phyloP scores from a whole-genome alignment of 1,139 yeast species.

The Williopsis jadinii region DNA sequence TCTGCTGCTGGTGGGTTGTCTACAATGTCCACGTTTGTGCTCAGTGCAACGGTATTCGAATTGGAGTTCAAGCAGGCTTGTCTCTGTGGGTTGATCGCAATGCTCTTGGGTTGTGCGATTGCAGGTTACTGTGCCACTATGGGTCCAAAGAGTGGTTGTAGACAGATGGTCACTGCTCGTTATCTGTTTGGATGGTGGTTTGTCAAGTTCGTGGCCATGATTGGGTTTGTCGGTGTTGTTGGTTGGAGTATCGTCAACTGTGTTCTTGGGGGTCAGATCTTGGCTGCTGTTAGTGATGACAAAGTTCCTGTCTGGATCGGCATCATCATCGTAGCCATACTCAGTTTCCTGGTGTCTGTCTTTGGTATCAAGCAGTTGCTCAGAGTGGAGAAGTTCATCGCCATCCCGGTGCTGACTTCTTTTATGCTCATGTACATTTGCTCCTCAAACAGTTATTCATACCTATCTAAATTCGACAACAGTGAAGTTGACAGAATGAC shows the following conservation, averaged over 20 bases:
- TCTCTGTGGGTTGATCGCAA: constrained; percentile 54
- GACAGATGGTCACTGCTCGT: constrained; percentile 81
- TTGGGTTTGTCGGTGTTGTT: constrained; percentile 56
- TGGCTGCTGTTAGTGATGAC: constrained; percentile 55
- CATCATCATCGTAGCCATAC: constrained; percentile 57
- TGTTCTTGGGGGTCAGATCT: constrained; percentile 80
- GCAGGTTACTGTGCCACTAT: constrained; percentile 78
- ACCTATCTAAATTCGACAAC: constrained; percentile 25
- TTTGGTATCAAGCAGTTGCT: constrained; percentile 72
- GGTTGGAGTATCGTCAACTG: constrained; percentile 86
- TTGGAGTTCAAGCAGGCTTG: constrained; percentile 59
- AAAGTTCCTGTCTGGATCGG: constrained; percentile 67
- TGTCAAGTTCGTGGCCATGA: constrained; percentile 63
- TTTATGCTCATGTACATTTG: constrained; percentile 66
- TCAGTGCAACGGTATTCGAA: constrained; percentile 66
- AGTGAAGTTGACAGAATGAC: constrained; percentile 32
- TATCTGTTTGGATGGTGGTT: constrained; percentile 80
- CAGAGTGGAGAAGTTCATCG: constrained; percentile 59
- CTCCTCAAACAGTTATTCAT: constrained; percentile 44
- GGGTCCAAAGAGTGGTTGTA: constrained; percentile 84
- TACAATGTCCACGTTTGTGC: constrained; percentile 73
- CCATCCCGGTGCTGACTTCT: constrained; percentile 64
- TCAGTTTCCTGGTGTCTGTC: constrained; percentile 60
- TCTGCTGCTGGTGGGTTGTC: constrained; percentile 82
- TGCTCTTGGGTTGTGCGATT: constrained; percentile 58